Evolutionary conservation across 345 rosid species (phyloP).

Genomic region (Conringia planisiliqua): DNA sequence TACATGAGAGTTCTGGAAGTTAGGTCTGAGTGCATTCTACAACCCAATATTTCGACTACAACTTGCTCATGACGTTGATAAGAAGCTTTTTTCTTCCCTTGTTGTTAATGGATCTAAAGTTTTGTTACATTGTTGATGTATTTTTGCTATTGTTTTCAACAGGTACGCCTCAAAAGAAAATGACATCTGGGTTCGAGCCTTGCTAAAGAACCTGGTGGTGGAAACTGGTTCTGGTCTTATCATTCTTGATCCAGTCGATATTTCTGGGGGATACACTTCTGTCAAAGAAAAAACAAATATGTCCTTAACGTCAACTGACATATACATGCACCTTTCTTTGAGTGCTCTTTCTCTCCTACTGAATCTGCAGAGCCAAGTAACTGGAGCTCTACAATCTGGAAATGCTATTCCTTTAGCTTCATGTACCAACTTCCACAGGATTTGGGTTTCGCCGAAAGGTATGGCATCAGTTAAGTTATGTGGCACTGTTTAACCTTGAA

Average conservation of each 20-base stretch:
- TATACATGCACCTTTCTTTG: slow-evolving; percentile 84
- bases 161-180: slow-evolving; percentile 96
- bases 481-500: slow-evolving; percentile 8
- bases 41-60: not conserved
- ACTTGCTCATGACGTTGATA: slow-evolving; percentile 10
- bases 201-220: slow-evolving; percentile 73
- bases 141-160: slow-evolving; percentile 12
- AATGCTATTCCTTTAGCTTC: slow-evolving; percentile 77
- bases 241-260: slow-evolving; percentile 84
- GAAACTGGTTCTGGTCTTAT: slow-evolving; percentile 98
- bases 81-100: not conserved
- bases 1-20: slow-evolving; percentile 4
- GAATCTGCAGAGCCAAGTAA: slow-evolving; percentile 78
- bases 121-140: slow-evolving; percentile 17
- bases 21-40: slow-evolving; percentile 1
- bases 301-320: slow-evolving; percentile 77
- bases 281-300: slow-evolving; percentile 86
- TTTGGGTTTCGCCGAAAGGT: slow-evolving; percentile 96
- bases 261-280: slow-evolving; percentile 89
- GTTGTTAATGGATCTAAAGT: not conserved
- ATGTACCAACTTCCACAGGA: slow-evolving; percentile 75
- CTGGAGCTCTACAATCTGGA: slow-evolving; percentile 85
- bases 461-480: slow-evolving; percentile 24
- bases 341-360: slow-evolving; percentile 79
- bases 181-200: slow-evolving; percentile 89